phyloP scores from a whole-genome alignment of 2,329 filamentous ascomycete species.

The Alternaria rosae region DNA sequence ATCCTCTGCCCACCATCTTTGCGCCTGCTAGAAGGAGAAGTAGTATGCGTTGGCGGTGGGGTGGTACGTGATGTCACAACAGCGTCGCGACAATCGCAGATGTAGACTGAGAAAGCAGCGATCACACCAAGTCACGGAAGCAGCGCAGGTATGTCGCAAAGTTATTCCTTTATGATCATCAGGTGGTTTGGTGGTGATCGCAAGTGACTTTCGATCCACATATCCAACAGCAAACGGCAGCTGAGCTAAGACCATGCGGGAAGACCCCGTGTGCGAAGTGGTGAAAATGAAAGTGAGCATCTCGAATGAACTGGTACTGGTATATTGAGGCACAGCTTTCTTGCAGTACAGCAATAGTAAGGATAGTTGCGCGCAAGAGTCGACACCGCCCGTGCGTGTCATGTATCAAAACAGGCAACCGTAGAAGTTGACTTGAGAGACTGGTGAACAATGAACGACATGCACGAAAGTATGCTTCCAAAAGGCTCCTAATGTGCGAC shows the following conservation, averaged over 20 bases:
- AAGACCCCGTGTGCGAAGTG: background rate
- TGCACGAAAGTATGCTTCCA: background rate
- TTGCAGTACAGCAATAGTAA: too few species aligned
- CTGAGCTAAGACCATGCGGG: background rate
- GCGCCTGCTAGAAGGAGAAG: background rate
- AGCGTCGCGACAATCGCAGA: background rate
- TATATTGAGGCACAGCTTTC: background rate
- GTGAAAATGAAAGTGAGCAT: constrained; percentile 1
- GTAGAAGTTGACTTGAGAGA: background rate
- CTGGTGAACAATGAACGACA: background rate
- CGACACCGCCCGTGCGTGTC: background rate
- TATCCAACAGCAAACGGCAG: constrained; percentile 3
- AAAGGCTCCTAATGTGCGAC: background rate
- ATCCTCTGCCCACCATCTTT: background rate
- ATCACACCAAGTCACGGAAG: background rate
- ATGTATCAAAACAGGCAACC: background rate
- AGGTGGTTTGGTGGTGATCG: background rate
- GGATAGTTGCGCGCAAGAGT: background rate
- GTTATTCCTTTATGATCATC: background rate
- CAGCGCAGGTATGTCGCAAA: background rate
- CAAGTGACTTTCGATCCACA: background rate
- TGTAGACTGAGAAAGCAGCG: background rate
- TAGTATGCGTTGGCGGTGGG: background rate
- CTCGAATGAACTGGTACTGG: background rate
- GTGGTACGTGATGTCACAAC: background rate